These are phyloP conservation scores for Pluteus cervinus DNA, from an alignment of 768 basidiomycete species.

Conservation along the genomic window DNA sequence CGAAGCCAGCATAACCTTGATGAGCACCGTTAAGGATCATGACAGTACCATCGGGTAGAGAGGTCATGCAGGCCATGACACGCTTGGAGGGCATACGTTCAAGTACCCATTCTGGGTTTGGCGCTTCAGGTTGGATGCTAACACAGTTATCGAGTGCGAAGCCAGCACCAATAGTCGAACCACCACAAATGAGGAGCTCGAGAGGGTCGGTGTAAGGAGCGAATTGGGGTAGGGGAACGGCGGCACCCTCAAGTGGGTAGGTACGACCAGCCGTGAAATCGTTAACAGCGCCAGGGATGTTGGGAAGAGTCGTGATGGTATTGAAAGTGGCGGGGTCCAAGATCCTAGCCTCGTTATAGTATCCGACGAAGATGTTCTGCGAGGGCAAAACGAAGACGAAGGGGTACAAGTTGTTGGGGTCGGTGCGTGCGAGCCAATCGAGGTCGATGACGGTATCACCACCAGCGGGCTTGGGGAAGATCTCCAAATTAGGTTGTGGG, in stretches of 20 bases:
- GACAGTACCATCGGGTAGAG: conserved; percentile 70
- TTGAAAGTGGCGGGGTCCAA: conserved; percentile 60
- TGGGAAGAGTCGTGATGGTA: conserved; percentile 56
- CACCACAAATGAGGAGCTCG: conserved; percentile 70
- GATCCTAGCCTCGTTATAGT: conserved; percentile 79
- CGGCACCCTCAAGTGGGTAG: conserved; percentile 72
- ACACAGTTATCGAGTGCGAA: conserved; percentile 65
- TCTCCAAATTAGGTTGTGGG: conserved; percentile 64
- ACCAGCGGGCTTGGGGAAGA: conserved; percentile 61
- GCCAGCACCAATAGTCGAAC: conserved; percentile 54
- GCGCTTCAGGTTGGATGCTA: conserved; percentile 56
- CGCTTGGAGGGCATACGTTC: conserved; percentile 78
- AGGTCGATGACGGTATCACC: conserved; percentile 56
- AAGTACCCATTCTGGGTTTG: conserved; percentile 58
- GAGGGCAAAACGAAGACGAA: conserved; percentile 70
- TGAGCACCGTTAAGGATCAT: conserved; percentile 73
- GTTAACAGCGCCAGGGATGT: conserved; percentile 70
- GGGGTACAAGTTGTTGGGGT: conserved; percentile 79
- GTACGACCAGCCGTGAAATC: conserved; percentile 69
- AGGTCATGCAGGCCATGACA: conserved; percentile 72
- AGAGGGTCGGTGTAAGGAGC: conserved; percentile 73
- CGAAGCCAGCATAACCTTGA: conserved; percentile 69
- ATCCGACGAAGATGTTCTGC: conserved; percentile 69
- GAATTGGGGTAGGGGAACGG: conserved; percentile 61
- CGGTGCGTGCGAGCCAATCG: conserved; percentile 64